phyloP scores from a whole-genome alignment of 2,329 filamentous ascomycete species.

The Golovinomyces cichoracearum region DNA sequence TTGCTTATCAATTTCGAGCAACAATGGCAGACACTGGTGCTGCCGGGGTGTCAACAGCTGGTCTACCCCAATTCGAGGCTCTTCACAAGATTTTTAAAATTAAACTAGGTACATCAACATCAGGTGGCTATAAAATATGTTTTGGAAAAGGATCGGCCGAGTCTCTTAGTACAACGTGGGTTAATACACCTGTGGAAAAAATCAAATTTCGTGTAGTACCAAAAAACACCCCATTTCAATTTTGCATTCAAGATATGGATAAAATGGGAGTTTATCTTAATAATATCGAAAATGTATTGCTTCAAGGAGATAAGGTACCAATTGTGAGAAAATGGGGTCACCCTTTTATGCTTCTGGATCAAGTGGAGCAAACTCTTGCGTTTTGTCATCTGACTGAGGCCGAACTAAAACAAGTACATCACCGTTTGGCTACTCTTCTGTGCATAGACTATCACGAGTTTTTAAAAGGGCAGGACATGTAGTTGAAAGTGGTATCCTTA shows the following conservation, averaged over 20 bases:
- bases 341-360: too few relatives aligned
- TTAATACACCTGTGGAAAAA: not conserved
- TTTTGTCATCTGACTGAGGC: too few relatives aligned
- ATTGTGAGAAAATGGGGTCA: not conserved
- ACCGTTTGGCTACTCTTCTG: not conserved
- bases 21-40: not conserved
- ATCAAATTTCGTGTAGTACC: not conserved
- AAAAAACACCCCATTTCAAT: not conserved
- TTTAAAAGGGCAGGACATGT: too few relatives aligned
- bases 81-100: not conserved
- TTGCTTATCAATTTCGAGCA: not conserved
- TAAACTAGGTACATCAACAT: not conserved
- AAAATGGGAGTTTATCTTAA: not conserved
- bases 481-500: too few relatives aligned
- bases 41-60: not conserved
- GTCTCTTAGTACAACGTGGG: too few relatives aligned
- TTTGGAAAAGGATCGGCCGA: too few relatives aligned
- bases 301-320: not conserved
- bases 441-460: not conserved
- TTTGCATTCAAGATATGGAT: not conserved
- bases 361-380: too few relatives aligned
- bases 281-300: not conserved
- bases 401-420: constrained; percentile 2
- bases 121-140: not conserved
- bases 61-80: not conserved